These are phyloP conservation scores for Chaetomium sp. DNA, from an alignment of 2,329 filamentous ascomycete genomes.

Conservation along the genomic window DNA sequence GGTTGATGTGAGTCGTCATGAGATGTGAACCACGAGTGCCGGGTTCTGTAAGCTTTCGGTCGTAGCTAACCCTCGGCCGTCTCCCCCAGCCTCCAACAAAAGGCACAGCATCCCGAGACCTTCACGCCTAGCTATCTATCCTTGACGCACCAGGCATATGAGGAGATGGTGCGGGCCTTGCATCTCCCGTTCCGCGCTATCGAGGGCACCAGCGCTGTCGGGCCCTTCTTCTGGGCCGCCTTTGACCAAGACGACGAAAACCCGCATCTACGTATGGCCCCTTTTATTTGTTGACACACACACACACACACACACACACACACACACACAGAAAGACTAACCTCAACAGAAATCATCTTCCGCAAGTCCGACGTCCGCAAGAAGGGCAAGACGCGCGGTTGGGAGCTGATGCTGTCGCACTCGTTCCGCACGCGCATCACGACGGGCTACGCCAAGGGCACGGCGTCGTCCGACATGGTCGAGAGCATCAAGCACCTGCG, in stretches of 20 bases:
- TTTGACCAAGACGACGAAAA: constrained; percentile 59
- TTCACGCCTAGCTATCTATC: constrained; percentile 60
- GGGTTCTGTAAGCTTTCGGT: not conserved
- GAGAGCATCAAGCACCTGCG: constrained; percentile 53
- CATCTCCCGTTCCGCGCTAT: constrained; percentile 59
- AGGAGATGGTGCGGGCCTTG: constrained; percentile 57
- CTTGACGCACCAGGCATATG: constrained; percentile 53
- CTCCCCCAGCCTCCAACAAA: constrained; percentile 53
- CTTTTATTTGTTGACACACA: not conserved
- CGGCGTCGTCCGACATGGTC: constrained; percentile 57
- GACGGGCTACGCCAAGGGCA: constrained; percentile 64
- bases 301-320: not conserved
- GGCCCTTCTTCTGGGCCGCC: constrained; percentile 64
- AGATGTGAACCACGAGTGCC: constrained; percentile 3
- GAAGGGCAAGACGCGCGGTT: constrained; percentile 64
- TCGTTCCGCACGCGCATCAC: constrained; percentile 58
- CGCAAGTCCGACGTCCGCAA: constrained; percentile 69
- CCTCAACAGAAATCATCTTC: constrained; percentile 58
- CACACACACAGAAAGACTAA: constrained; percentile 13
- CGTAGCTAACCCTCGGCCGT: not conserved
- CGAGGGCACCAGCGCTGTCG: constrained; percentile 61
- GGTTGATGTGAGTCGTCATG: constrained; percentile 53
- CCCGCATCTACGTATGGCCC: constrained; percentile 56
- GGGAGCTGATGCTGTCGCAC: constrained; percentile 65
- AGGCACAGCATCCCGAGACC: constrained; percentile 59